Evolutionary conservation across 192 early-diverging fungal species (phyloP).

Genomic region (Linderina pennispora): DNA sequence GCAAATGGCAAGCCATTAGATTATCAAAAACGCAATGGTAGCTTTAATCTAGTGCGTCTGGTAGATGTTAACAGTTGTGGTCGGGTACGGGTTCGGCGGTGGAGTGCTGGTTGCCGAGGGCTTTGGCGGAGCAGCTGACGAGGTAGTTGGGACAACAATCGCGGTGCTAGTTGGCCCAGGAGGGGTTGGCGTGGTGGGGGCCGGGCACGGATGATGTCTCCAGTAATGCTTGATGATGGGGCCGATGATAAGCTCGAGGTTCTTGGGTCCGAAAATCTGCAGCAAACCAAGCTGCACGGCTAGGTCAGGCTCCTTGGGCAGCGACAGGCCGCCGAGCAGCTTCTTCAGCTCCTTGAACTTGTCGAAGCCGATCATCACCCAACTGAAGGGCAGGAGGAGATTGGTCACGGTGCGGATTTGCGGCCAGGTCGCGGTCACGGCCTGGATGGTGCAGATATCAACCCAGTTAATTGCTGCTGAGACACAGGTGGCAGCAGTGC

Average conservation of each 20-base stretch:
- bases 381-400: background rate
- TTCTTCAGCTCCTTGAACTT: conserved; percentile 1
- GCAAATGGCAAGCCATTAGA: no score
- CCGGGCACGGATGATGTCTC: conserved; percentile 2
- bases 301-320: background rate
- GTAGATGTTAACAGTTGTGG: no score
- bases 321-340: background rate
- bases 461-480: conserved; percentile 5
- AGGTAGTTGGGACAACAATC: background rate
- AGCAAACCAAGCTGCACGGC: background rate
- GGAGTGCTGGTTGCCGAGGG: no score
- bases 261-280: conserved; percentile 1
- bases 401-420: background rate
- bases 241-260: conserved; percentile 5
- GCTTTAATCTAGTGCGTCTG: no score
- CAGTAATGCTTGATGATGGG: conserved; percentile 4
- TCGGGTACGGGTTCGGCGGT: no score
- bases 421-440: conserved; percentile 4
- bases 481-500: conserved; percentile 3
- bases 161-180: background rate
- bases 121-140: background rate
- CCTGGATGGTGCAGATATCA: conserved; percentile 1
- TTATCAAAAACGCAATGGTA: no score
- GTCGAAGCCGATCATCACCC: background rate
- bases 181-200: background rate